Conservation (phyloP, 2,329 filamentous ascomycete species). For the Nemania bipapillata region DNA sequence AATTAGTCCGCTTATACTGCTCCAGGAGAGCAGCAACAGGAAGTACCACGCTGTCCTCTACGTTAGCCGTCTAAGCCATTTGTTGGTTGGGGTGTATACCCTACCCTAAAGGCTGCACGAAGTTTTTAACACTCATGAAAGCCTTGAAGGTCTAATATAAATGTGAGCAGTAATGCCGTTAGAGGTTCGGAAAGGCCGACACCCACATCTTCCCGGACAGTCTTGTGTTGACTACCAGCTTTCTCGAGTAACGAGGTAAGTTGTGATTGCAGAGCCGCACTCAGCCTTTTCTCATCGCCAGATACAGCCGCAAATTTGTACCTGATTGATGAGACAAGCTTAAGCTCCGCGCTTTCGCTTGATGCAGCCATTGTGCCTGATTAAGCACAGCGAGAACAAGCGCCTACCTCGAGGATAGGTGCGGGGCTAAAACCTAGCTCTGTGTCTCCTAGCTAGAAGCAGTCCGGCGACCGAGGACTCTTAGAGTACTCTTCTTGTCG, state of each 20-base stretch:
- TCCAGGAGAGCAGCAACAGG: slow-evolving; percentile 86
- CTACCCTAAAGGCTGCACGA: slow-evolving; percentile 64
- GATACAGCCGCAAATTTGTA: slow-evolving; percentile 59
- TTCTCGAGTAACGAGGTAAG: slow-evolving; percentile 86
- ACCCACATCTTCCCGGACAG: slow-evolving; percentile 70
- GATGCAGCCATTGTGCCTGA: slow-evolving; percentile 47
- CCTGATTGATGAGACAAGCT: slow-evolving; percentile 50
- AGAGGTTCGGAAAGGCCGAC: neutral
- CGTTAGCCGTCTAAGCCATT: slow-evolving; percentile 29
- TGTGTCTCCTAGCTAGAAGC: neutral
- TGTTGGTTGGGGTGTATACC: slow-evolving; percentile 36
- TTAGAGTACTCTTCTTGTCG: neutral
- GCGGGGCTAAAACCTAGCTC: neutral
- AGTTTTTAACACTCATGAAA: slow-evolving; percentile 64
- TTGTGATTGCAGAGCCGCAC: slow-evolving; percentile 80
- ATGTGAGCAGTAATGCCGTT: slow-evolving; percentile 34
- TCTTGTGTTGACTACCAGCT: slow-evolving; percentile 79
- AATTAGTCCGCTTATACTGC: slow-evolving; percentile 85
- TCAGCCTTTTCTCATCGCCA: slow-evolving; percentile 84
- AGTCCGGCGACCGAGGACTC: neutral
- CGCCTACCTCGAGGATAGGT: neutral
- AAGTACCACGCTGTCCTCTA: slow-evolving; percentile 71
- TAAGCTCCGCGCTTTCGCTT: slow-evolving; percentile 49
- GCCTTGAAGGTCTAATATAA: slow-evolving; percentile 61
- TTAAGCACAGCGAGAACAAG: slow-evolving; percentile 7